Conservation (phyloP, 192 early-diverging fungal species). For the Mortierella claussenii region DNA sequence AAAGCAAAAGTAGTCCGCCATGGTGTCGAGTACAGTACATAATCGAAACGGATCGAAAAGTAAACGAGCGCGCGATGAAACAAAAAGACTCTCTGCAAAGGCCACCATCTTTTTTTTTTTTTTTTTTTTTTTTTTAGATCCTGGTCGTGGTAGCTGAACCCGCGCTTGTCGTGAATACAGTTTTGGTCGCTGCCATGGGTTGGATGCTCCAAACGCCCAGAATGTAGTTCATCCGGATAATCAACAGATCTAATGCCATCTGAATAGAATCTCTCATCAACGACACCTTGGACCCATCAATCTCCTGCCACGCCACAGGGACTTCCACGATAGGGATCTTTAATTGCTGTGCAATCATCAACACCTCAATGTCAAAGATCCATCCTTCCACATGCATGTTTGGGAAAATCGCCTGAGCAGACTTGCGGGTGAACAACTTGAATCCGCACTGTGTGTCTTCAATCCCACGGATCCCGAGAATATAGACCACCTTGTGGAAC, state of each 20-base stretch:
- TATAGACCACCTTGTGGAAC: slow-evolving; percentile 90
- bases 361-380: slow-evolving; percentile 98
- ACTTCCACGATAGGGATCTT: slow-evolving; percentile 88
- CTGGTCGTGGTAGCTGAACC: not conserved
- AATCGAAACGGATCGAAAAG: too few species aligned
- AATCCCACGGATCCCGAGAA: slow-evolving; percentile 88
- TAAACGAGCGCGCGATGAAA: too few species aligned
- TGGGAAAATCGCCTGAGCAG: slow-evolving; percentile 82
- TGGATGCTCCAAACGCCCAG: slow-evolving; percentile 78
- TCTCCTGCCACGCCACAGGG: slow-evolving; percentile 95
- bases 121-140: not conserved
- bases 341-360: slow-evolving; percentile 81
- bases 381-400: slow-evolving; percentile 96
- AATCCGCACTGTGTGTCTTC: slow-evolving; percentile 99
- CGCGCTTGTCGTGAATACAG: not conserved
- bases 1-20: too few species aligned
- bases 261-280: slow-evolving; percentile 87
- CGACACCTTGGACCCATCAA: slow-evolving; percentile 94
- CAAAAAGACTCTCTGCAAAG: too few species aligned
- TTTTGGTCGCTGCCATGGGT: not conserved
- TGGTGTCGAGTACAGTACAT: too few species aligned
- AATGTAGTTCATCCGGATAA: slow-evolving; percentile 88
- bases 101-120: not conserved
- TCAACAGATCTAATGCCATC: slow-evolving; percentile 90
- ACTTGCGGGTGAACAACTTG: slow-evolving; percentile 88